A percentile compares a stretch with the other conserved stretches of the same genome.
Conservation (phyloP, 2,329 filamentous ascomycete genomes). For the Paramyrothecium roridum region DNA sequence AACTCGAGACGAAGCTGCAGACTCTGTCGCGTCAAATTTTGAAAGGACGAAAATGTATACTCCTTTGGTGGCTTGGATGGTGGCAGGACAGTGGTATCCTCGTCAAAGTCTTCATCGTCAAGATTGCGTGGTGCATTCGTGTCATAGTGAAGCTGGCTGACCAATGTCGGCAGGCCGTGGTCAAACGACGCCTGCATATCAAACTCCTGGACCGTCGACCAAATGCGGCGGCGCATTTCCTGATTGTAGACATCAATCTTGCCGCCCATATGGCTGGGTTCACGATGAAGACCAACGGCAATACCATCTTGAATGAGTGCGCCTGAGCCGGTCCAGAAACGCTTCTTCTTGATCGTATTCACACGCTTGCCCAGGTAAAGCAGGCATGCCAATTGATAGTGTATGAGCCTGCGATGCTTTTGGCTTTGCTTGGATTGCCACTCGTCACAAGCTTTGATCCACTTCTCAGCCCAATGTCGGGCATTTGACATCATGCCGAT, state of each 20-base stretch:
- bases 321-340: conserved; percentile 58
- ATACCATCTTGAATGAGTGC: conserved; percentile 56
- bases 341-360: conserved; percentile 63
- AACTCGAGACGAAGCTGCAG: conserved; percentile 54
- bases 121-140: conserved; percentile 54
- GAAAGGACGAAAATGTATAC: conserved; percentile 59
- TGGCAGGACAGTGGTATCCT: conserved; percentile 48
- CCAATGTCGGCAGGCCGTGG: conserved; percentile 55
- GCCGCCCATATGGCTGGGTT: conserved; percentile 52
- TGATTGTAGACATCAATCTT: conserved; percentile 58
- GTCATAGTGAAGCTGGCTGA: conserved; percentile 55
- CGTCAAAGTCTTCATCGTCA: conserved; percentile 56
- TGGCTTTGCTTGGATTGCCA: conserved; percentile 56
- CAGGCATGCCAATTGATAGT: conserved; percentile 59
- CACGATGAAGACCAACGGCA: conserved; percentile 56
- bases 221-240: conserved; percentile 59
- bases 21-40: conserved; percentile 54
- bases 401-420: conserved; percentile 57
- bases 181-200: conserved; percentile 62
- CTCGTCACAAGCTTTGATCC: conserved; percentile 52
- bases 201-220: conserved; percentile 60
- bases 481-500: conserved; percentile 56
- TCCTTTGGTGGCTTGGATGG: conserved; percentile 47
- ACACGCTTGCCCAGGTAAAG: conserved; percentile 59
- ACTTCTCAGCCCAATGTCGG: conserved; percentile 52